These are phyloP conservation scores for Backusella mclennaniae DNA, from an alignment of 192 early-diverging fungal species.

Conservation along the genomic window DNA sequence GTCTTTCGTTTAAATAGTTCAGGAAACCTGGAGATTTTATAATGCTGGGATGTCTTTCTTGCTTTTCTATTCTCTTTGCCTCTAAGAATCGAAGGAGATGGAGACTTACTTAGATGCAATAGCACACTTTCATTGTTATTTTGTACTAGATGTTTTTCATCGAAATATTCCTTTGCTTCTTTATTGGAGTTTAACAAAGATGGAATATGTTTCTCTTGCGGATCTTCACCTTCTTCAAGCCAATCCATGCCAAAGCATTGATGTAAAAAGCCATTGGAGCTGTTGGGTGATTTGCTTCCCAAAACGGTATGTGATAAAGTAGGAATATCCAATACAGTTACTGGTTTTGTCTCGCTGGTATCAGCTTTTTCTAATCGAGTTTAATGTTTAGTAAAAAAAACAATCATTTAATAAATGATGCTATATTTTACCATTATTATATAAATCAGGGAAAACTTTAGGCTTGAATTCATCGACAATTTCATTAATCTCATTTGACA, in stretches of 20 bases:
- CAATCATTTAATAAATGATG: neutral
- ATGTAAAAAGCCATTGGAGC: slow-evolving; percentile 30
- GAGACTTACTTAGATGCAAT: neutral
- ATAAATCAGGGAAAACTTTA: slow-evolving; percentile 73
- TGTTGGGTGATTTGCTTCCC: slow-evolving; percentile 20
- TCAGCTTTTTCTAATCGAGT: neutral
- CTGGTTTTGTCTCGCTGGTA: neutral
- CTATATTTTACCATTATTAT: slow-evolving; percentile 26
- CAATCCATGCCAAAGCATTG: slow-evolving; percentile 39
- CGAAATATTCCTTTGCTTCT: neutral
- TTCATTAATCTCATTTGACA: slow-evolving; percentile 72
- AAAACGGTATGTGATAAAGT: neutral
- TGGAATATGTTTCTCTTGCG: neutral
- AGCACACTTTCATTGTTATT: neutral
- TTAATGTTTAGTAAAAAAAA: neutral
- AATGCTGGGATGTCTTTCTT: neutral
- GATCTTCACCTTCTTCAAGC: slow-evolving; percentile 40
- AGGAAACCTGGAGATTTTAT: neutral
- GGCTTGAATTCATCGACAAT: slow-evolving; percentile 87
- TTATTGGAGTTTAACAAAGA: neutral
- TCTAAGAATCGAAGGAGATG: neutral
- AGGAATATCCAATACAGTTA: neutral
- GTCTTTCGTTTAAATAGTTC: neutral
- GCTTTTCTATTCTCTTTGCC: neutral
- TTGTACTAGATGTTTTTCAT: neutral